Base-by-base conservation (phyloP, 108 stramenopile genomes). In the Nannochloropsis oceanica region DNA sequence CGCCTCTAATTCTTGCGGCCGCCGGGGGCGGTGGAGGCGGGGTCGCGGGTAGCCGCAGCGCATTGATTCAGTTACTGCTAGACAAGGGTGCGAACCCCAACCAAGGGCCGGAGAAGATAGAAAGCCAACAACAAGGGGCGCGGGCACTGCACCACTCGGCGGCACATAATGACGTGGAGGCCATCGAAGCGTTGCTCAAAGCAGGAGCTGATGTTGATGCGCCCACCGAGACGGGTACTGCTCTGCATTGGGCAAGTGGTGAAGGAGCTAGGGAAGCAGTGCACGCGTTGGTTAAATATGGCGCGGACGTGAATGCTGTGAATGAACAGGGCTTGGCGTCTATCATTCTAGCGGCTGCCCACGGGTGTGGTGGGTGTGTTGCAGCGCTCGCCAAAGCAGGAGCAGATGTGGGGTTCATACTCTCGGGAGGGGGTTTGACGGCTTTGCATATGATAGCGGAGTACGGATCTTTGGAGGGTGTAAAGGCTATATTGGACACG, bases 241-340 rank as follows among this genome's bases (percentile, higher is more conserved):
- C 91, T 8, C 79, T 91, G 82, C 90, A 90, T 46, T 91, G 91
- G 91, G 91, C 91, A 25, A 90, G 90, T 25, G 91, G 88, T 20
- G 89, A 91, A 46, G 91, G 90, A 44, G 27, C 44, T 13, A 42
- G 13, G 12, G 79, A 10, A 11, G 87, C 84, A 8, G 84, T 91
- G 59, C 26, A 44, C 25, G 82, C 50, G 84, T 81, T 91, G 44
- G 20, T 91, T 44, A 81, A 44, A 12, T 80, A 44, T 11, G 90
- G 90, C 26, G 89, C 87, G 12, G 89, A 42, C 11, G 88, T 87
- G 79, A 85, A 91, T 44, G 44, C 86, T 12, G 80, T 80, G 22
- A 90, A 90, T 79, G 82, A 87, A 59, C 85, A 89, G 44, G 90
- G 91, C 7, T 44, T 91, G 25, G 44, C 91, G 43, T 85, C 91